Base-by-base conservation (phyloP, 140 eudicot genomes). In the Flaveria floridana region DNA sequence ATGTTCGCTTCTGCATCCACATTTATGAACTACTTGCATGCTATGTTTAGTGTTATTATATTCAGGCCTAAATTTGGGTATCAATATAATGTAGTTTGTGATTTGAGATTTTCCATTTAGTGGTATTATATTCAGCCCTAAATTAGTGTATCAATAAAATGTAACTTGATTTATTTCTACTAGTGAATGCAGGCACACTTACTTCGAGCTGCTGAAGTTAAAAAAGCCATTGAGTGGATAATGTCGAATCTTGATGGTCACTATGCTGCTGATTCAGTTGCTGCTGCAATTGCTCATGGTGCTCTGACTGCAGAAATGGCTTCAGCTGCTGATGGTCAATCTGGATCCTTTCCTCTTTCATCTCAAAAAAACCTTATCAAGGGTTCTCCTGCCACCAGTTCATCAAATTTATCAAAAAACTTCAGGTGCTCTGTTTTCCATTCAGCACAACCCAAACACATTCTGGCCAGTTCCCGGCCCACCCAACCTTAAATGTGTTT, bases 141-240 rank as follows among this genome's bases (percentile, higher is more conserved):
- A 68, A 68, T 51, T 70, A 48, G 47, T 71, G 56, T 25, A 34
- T 76, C 84, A 77, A 76, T 82, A 48, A 72, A 70, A 85, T 73
- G 84, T 87, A 82, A 87, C 90, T 84, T 84, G 88, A 89, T 89
- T 83, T 80, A 70, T 77, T 87, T 82, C 88, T 86, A 88, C 86
- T 88, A 85, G 99, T 94, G 90, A 93, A 77, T 91, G 89, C 99
- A 95, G 99, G 91, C 95, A 81, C 99, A 84, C 86, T 84, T 95
- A 73, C 82, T 87, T 53, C 82, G 89, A 79, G 97, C 97, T 66
- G 91, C 94, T 75, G 97, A 95, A 73, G 96, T 95, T 48, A 95
- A 95, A 81, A 91, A 89, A 82, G 88, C 96, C 65, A 86, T 95
- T 51, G 97, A 95, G 80, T 91, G 97, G 97, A 88, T 95, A 64